Conservation (phyloP, 768 basidiomycete genomes). For the Termitomyces sp. region DNA sequence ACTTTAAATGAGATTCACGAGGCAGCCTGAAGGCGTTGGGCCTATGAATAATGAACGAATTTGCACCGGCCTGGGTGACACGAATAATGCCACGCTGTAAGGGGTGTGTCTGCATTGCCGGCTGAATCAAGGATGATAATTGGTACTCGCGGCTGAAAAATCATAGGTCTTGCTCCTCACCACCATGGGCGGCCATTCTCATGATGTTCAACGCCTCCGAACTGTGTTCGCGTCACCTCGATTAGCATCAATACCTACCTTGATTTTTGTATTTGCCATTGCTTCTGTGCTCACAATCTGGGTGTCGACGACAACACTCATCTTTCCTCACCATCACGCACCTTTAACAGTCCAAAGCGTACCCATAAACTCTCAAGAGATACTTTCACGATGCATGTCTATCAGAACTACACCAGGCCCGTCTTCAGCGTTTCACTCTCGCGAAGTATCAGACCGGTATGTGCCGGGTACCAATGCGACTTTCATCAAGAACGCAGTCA, state of each 20-base stretch:
- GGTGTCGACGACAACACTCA: constrained; percentile 7
- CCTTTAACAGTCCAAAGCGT: constrained; percentile 8
- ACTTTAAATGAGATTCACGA: background rate
- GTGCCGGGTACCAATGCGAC: constrained; percentile 63
- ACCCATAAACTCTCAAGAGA: constrained; percentile 24
- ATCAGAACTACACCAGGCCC: constrained; percentile 45
- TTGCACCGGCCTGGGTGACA: too few species aligned
- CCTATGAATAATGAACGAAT: background rate
- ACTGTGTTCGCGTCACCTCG: background rate
- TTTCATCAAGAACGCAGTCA: constrained; percentile 67
- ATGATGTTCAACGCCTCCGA: constrained; percentile 5
- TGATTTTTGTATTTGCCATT: constrained; percentile 12
- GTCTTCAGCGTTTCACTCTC: constrained; percentile 31
- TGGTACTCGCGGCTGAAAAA: background rate
- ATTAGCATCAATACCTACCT: constrained; percentile 4
- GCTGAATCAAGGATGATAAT: background rate
- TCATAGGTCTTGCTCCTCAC: constrained; percentile 7
- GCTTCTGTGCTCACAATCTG: constrained; percentile 13
- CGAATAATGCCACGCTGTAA: background rate
- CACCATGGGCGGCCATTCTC: constrained; percentile 19
- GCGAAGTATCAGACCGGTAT: constrained; percentile 59
- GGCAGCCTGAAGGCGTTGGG: background rate
- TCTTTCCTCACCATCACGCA: background rate
- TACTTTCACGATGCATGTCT: constrained; percentile 48
- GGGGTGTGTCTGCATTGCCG: background rate